Conservation (phyloP, 2,329 filamentous ascomycete genomes). For the Esteya vermicola region DNA sequence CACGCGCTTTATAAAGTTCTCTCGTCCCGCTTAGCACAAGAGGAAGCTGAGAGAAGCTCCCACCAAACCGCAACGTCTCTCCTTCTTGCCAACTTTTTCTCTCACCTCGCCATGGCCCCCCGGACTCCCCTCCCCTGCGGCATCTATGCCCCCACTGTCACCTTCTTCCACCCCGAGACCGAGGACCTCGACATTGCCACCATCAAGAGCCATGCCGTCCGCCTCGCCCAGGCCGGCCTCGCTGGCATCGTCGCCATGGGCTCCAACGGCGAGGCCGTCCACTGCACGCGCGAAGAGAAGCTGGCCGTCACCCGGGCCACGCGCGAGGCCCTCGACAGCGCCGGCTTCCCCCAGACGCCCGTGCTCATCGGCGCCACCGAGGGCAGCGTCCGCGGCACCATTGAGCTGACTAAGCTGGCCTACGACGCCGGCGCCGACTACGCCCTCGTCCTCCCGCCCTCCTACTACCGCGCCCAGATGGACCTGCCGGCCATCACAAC, state of each 20-base stretch:
- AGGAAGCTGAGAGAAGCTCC: no score
- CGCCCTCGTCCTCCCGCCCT: slow-evolving; percentile 64
- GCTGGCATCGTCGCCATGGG: slow-evolving; percentile 77
- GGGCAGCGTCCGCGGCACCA: slow-evolving; percentile 67
- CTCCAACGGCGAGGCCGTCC: slow-evolving; percentile 80
- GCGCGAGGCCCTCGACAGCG: slow-evolving; percentile 66
- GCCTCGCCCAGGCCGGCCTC: slow-evolving; percentile 63
- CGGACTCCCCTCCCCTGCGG: slow-evolving; percentile 53
- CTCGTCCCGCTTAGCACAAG: no score
- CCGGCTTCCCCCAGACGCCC: slow-evolving; percentile 61
- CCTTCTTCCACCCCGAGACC: slow-evolving; percentile 72
- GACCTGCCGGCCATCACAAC: slow-evolving; percentile 57
- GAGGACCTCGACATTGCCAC: slow-evolving; percentile 71
- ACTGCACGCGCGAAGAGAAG: slow-evolving; percentile 69
- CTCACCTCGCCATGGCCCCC: not conserved
- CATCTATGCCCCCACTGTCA: slow-evolving; percentile 83
- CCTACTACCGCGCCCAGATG: slow-evolving; percentile 68
- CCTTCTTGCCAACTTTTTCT: no score
- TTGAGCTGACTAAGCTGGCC: slow-evolving; percentile 56
- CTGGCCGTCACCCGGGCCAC: slow-evolving; percentile 61
- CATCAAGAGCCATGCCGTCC: slow-evolving; percentile 68
- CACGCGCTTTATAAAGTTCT: no score
- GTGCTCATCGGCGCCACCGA: slow-evolving; percentile 74
- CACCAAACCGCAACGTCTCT: no score
- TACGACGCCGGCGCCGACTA: slow-evolving; percentile 63